phyloP scores from a whole-genome alignment of 805 yeast species.

The Jamesozyma lodderae region DNA sequence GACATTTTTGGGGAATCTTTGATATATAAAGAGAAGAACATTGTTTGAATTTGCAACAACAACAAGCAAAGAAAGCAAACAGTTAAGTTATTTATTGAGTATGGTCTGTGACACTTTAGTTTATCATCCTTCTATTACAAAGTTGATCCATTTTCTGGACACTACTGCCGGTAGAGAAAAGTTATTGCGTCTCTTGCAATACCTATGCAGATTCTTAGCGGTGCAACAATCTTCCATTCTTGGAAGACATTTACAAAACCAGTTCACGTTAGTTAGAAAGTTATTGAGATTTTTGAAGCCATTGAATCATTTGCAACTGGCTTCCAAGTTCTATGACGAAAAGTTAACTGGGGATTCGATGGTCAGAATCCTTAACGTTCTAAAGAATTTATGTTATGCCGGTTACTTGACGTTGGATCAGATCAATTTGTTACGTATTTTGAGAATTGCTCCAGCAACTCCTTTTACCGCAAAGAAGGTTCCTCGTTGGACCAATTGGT shows the following conservation, averaged over 20 bases:
- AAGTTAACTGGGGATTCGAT: constrained; percentile 51
- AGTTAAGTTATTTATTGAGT: background rate
- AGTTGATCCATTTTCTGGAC: constrained; percentile 54
- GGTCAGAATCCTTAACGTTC: constrained; percentile 24
- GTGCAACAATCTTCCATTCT: constrained; percentile 42
- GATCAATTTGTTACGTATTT: constrained; percentile 43
- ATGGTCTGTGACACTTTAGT: constrained; percentile 64
- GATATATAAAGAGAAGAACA: too few species aligned
- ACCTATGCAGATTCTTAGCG: constrained; percentile 64
- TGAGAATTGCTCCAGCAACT: constrained; percentile 43
- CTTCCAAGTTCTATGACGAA: constrained; percentile 57
- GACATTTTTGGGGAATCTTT: too few species aligned
- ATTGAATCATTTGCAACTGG: constrained; percentile 58
- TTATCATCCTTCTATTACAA: constrained; percentile 47
- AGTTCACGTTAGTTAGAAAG: constrained; percentile 68
- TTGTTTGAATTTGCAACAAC: too few species aligned
- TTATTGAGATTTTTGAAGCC: constrained; percentile 80
- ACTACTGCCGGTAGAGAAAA: constrained; percentile 72
- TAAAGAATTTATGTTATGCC: constrained; percentile 53
- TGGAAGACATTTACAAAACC: constrained; percentile 48
- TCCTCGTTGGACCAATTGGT: constrained; percentile 52
- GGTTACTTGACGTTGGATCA: constrained; percentile 58
- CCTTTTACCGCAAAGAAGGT: constrained; percentile 38
- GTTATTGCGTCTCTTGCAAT: constrained; percentile 49
- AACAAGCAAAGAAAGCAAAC: too few species aligned